Percentiles rank a stretch among this genome's conserved stretches.
Evolutionary conservation across 192 early-diverging fungal species (phyloP).

Genomic region (Mortierella alpina): DNA sequence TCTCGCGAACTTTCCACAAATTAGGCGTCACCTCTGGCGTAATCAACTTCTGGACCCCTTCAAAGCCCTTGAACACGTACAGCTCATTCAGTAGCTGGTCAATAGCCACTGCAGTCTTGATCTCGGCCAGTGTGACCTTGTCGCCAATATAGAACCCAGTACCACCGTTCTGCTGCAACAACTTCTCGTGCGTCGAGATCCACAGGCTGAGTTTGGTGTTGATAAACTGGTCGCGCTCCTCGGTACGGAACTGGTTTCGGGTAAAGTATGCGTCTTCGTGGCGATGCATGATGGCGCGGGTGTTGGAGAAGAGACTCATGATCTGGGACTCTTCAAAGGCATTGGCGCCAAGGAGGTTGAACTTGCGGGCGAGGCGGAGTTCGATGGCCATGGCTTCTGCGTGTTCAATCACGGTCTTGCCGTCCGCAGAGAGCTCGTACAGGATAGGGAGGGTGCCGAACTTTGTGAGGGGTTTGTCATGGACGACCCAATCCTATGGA

Average conservation of each 20-base stretch:
- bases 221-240: constrained; percentile 14
- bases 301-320: constrained; percentile 4
- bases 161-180: constrained; percentile 2
- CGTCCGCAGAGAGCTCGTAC: constrained; percentile 28
- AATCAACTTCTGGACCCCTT: background rate
- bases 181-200: constrained; percentile 16
- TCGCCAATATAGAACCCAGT: constrained; percentile 64
- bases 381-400: constrained; percentile 55
- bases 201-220: constrained; percentile 6
- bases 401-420: constrained; percentile 36
- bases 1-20: constrained; percentile 23
- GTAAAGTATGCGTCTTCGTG: constrained; percentile 10
- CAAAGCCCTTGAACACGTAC: constrained; percentile 20
- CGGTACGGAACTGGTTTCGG: background rate
- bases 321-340: constrained; percentile 24
- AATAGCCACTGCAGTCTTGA: constrained; percentile 15
- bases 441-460: constrained; percentile 58
- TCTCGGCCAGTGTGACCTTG: constrained; percentile 18
- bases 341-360: constrained; percentile 34
- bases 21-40: constrained; percentile 10
- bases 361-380: constrained; percentile 51
- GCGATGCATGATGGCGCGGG: constrained; percentile 13
- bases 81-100: constrained; percentile 8
- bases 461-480: constrained; percentile 46
- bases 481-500: constrained; percentile 37